Evolutionary conservation across 176 grass and related monocot genomes (phyloP).

Genomic region (barley (Hordeum vulgare)): DNA sequence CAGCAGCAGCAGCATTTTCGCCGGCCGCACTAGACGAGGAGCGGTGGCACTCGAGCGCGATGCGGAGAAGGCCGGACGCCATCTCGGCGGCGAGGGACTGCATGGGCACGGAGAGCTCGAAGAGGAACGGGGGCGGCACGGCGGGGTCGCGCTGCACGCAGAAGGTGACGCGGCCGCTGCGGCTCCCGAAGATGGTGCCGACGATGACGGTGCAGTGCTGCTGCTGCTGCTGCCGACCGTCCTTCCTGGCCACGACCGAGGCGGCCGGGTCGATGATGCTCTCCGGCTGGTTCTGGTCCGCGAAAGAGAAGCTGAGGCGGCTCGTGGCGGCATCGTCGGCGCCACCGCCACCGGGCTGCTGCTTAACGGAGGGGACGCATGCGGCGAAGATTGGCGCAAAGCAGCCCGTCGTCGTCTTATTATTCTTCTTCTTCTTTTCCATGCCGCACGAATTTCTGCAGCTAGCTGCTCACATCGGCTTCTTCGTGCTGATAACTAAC

Average conservation of each 20-base stretch:
- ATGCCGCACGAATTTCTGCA: not conserved
- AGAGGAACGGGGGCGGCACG: constrained; percentile 46
- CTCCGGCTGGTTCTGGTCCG: constrained; percentile 13
- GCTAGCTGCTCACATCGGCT: too few relatives aligned
- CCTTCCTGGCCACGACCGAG: constrained; percentile 8
- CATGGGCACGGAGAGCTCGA: constrained; percentile 50
- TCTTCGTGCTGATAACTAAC: not conserved
- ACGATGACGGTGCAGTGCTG: constrained; percentile 39
- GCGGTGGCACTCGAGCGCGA: constrained; percentile 56
- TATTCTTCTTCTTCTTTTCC: constrained; percentile 37
- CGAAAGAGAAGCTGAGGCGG: constrained; percentile 44
- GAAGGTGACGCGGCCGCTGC: constrained; percentile 38
- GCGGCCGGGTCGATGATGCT: constrained; percentile 56
- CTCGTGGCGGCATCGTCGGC: constrained; percentile 14
- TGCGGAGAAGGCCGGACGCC: constrained; percentile 37
- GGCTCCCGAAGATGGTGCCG: constrained; percentile 55
- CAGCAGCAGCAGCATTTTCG: too few relatives aligned
- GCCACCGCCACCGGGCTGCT: not conserved
- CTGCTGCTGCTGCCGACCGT: not conserved
- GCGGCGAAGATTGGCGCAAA: constrained; percentile 16
- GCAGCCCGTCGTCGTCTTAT: constrained; percentile 24
- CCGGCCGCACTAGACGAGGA: not conserved
- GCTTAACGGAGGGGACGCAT: constrained; percentile 17
- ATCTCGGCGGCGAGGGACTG: constrained; percentile 42
- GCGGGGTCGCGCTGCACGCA: constrained; percentile 59